Evolutionary conservation across 108 stramenopile species (phyloP), one percentile per base, ranked within the genome.

Genomic region (Cylindrotheca closterium): DNA sequence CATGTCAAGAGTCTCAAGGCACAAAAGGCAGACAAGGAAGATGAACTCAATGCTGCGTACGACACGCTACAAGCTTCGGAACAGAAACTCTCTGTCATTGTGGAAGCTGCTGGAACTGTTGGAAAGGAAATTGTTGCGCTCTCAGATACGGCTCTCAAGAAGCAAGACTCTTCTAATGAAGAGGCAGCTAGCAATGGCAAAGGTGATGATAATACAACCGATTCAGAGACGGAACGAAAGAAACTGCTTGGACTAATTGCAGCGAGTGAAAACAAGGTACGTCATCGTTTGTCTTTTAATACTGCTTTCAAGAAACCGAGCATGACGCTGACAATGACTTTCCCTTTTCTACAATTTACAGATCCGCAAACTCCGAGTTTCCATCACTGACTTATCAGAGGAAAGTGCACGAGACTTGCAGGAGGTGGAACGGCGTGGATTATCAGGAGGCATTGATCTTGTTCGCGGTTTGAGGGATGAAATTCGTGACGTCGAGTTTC

Each of bases 351-450:
- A n/a, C n/a, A n/a, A n/a, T 27, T 45, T 26, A 24, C 24, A 71
- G 56, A 74, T 73, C 64, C 61, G 81, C 12, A 85, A 86, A 45
- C 67, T 93, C 12, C 81, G 89, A 8, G 74, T 79, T 1, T 86
- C 86, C 0, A 90, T 93, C 45, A 60, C 87, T 18, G 84, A 79
- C 57, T 65, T 93, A 27, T 86, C 92, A 10, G 87, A 93, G 60
- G 89, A 88, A 66, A 80, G 65, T 68, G 64, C 75, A 8, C 34
- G 73, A 31, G 78, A 76, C 56, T 37, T 78, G 54, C 58, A 62
- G 22, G 88, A 88, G 53, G 87, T 93, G 12, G 81, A 88, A 67
- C 34, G 68, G 0, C 85, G 73, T 32, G 89, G 89, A 15, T 60
- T 93, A 59, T 53, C 72, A 1, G 92, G 92, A 8, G 92, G 83